phyloP scores from a whole-genome alignment of 371 early-diverging fungal species.

The Mucor sp. region DNA sequence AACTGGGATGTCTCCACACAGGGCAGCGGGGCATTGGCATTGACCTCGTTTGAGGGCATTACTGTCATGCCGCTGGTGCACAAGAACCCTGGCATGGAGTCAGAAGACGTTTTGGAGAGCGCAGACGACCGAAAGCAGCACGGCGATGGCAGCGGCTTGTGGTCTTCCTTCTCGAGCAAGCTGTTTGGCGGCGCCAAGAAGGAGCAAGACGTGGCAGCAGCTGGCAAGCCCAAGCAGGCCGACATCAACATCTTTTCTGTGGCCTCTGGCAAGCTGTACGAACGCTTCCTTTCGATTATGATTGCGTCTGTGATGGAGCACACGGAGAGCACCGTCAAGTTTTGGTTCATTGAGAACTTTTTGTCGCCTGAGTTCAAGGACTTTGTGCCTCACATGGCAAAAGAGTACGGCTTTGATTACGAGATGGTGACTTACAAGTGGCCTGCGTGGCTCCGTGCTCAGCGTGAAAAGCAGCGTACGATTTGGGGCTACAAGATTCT shows the following conservation, averaged over 20 bases:
- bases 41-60: slow-evolving; percentile 82
- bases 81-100: slow-evolving; percentile 82
- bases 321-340: slow-evolving; percentile 88
- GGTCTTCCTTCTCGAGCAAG: slow-evolving; percentile 42
- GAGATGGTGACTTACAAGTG: slow-evolving; percentile 96
- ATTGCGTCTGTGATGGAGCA: slow-evolving; percentile 88
- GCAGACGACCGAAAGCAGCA: slow-evolving; percentile 7
- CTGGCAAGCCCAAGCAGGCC: slow-evolving; percentile 40
- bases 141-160: slow-evolving; percentile 45
- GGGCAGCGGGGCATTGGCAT: slow-evolving; percentile 48
- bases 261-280: slow-evolving; percentile 95
- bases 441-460: slow-evolving; percentile 94
- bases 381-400: slow-evolving; percentile 88
- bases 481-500: slow-evolving; percentile 99
- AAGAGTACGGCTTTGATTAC: slow-evolving; percentile 83
- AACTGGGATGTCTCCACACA: slow-evolving; percentile 24
- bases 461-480: slow-evolving; percentile 92
- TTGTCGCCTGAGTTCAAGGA: slow-evolving; percentile 93
- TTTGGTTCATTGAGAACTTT: slow-evolving; percentile 98
- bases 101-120: slow-evolving; percentile 70
- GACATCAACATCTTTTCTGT: slow-evolving; percentile 95
- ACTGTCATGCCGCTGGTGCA: slow-evolving; percentile 77
- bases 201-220: background rate
- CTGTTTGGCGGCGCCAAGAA: slow-evolving; percentile 19
- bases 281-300: slow-evolving; percentile 96